Evolutionary conservation across 768 basidiomycete genomes (phyloP), one percentile per base, ranked within the genome.

Genomic region (Russula foetens): DNA sequence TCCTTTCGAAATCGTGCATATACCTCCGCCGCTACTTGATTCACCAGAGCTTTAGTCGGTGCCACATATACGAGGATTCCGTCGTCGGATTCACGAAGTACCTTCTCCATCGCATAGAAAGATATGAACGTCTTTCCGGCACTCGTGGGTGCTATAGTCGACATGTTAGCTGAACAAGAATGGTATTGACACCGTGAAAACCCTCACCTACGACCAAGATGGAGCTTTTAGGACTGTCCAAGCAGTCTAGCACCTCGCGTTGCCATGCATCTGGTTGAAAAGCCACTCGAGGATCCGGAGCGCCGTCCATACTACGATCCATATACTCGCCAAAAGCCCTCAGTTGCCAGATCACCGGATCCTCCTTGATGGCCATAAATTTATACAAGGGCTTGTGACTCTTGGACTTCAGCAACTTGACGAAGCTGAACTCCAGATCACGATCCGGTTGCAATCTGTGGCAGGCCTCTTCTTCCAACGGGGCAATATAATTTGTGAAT

Each of bases 91-190:
- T 74, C 75, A 56, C 83, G 73, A 2, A 89, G 71, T 15, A 86
- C 74, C 63, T 80, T 79, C 68, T 87, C 85, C 86, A 89, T 88
- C 0, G 88, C 86, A 64, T 88, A 88, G 69, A 78, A 89, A 2
- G 84, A 85, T 45, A 89, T 86, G 67, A 89, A 89, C 0, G 87
- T 88, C 70, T 89, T 89, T 29, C 86, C 85, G 0, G 85, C 85
- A 69, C 84, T 84, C 1, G 84, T 86, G 0, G 85, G 85, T 3
- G 84, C 84, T 86, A 65, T 4, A 45, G 7, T 35, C 53, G 38
- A 38, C 21, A 41, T 31, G 17, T 31, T 17, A 7, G 24, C 29
- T 15, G 41, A 26, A 56, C 19, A 5, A 53, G 24, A 35, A 49
- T 17, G 21, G 5, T 7, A 31, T 43, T 5, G 39, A 41, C 31